Evolutionary conservation across 164 flowering plant genomes (phyloP), one percentile per base, ranked within the genome.

Genomic region (Kingdonia uniflora): DNA sequence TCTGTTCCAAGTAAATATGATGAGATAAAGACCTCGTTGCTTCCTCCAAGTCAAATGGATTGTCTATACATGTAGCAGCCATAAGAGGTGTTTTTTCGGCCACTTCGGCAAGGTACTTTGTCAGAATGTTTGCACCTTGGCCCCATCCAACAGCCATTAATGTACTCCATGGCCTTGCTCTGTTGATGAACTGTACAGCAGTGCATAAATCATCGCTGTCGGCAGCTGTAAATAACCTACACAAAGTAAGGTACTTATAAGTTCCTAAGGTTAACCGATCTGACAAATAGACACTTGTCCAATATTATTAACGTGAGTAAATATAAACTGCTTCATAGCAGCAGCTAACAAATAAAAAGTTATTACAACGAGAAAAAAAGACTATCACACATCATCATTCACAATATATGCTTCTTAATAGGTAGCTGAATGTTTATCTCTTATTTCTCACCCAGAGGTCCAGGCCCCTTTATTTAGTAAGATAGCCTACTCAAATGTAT

Each of bases 161-260:
- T 49, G 94, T 77, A 50, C 87, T 77, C 90, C 88, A 79, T 33
- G 96, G 91, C 72, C 98, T 85, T 63, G 76, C 76, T 62, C 64
- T 76, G 45, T 57, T 85, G 67, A 92, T 78, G 56, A 72, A 87
- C 61, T 78, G 79, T 68, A 85, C 58, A 76, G 94, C 88, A 66
- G 87, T 78, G 80, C 62, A 71, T 71, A 92, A 59, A 77, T 92
- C 98, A 79, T 85, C 95, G 68, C 98, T 85, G 69, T 87, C 98
- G 73, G 91, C 98, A 69, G 98, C 98, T 56, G 95, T 79, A 77
- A 92, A 92, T 67, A 92, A 85, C 94, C 98, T 92, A 78, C 84
- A 87, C 56, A 65, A 63, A 76, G n/a, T 58, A 52, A 70, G 67
- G 57, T 59, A 47, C 51, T 69, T 54, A 68, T 61, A 62, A 54